Base-by-base conservation (phyloP, 108 stramenopile genomes). In the Skeletonema potamos region DNA sequence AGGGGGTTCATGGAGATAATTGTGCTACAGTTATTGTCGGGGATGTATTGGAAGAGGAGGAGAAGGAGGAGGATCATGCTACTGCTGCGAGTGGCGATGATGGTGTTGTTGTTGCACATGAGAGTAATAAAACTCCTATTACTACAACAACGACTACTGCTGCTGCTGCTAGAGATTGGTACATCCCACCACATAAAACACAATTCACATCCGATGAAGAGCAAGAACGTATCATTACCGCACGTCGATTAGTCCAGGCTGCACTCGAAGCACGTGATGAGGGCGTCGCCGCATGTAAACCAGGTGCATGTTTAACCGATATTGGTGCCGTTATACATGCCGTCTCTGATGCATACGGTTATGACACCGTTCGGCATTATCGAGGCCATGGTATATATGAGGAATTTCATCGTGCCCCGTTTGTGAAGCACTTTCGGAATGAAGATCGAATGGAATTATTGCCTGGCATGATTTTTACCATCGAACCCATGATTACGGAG, bases 391-490 rank as follows among this genome's bases (percentile, higher is more conserved):
- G 98, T 4, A 96, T 99, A 58, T 73, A 85, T 34, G 72, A 83
- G 44, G 82, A 89, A 24, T 97, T 99, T 66, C 98, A 98, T 82
- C 84, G 87, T 79, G 85, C 87, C 43, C 97, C 97, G 6, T 94
- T 85, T 68, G 88, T 98, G 20, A 87, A 91, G 76, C 98, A 99
- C 82, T 98, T 81, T 68, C 90, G 92, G 39, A 99, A 98, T 73
- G 62, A 75, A 30, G 89, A 96, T 57, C 39, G 30, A 18, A 56
- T 90, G 39, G 72, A 79, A 54, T 71, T 97, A 61, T 18, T 86
- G 57, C 89, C 89, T 4, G 99, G 99, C 7, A 96, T 97, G 95
- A 92, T 96, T 17, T 98, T 99, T 85, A 99, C 99, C n/a, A 99
- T 99, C 44, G 99, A 99, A 82, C 99, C 98, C 6, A 98, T 99